Conservation (phyloP, 1,139 yeast genomes). For the Geotrichum citri-aurantii region DNA sequence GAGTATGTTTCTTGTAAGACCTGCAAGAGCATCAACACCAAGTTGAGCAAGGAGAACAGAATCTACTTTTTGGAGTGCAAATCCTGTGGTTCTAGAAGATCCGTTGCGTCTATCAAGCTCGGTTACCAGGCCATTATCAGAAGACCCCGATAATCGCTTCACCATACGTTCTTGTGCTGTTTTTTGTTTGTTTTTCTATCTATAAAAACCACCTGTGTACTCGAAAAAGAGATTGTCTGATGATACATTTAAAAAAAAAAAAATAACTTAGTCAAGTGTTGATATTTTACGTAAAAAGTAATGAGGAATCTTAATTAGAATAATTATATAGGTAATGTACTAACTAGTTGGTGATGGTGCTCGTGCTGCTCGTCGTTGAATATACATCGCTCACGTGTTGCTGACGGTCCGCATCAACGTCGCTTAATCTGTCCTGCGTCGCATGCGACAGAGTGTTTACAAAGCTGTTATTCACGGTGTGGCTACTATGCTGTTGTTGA, state of each 20-base stretch:
- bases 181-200: neutral
- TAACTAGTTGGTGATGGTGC: neutral
- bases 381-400: neutral
- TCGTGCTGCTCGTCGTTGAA: neutral
- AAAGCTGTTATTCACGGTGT: conserved; percentile 2
- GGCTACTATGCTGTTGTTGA: conserved; percentile 3
- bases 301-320: neutral
- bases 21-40: conserved; percentile 96
- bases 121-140: conserved; percentile 93
- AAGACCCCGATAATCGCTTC: conserved; percentile 28
- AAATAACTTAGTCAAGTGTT: neutral
- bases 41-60: conserved; percentile 94
- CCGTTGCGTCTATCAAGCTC: conserved; percentile 94
- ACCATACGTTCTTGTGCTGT: neutral
- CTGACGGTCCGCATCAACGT: neutral
- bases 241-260: neutral
- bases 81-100: conserved; percentile 96
- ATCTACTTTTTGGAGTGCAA: conserved; percentile 96
- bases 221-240: neutral
- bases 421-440: neutral
- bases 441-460: neutral
- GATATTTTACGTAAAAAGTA: neutral
- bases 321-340: neutral
- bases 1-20: conserved; percentile 99
- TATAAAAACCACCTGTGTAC: conserved; percentile 2